A percentile compares a stretch with the other conserved stretches of the same genome.
Evolutionary conservation across 345 rosid genomes (phyloP).

Genomic region (Pugionium dolabratum): DNA sequence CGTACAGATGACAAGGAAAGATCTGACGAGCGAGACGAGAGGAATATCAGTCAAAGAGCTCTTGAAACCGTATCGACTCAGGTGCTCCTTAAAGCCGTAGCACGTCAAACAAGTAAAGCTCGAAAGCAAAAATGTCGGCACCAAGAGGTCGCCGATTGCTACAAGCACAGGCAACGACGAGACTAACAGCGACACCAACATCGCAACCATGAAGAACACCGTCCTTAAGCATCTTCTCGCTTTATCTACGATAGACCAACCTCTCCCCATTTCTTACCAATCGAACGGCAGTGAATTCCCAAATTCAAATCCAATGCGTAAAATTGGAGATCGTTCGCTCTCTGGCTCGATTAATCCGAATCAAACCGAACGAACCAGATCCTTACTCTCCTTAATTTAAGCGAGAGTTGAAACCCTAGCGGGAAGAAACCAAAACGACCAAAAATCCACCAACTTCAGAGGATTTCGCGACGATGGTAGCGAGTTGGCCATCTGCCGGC

Average conservation of each 20-base stretch:
- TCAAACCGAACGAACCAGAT: constrained; percentile 5
- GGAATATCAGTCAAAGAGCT: constrained; percentile 83
- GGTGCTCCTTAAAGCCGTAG: constrained; percentile 61
- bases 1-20: constrained; percentile 72
- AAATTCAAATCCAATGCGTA: not conserved
- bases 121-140: constrained; percentile 62
- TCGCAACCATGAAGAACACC: constrained; percentile 81
- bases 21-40: constrained; percentile 82
- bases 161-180: constrained; percentile 86
- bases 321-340: not conserved
- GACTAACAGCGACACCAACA: constrained; percentile 77
- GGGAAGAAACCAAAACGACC: constrained; percentile 29
- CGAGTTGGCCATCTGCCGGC: constrained; percentile 42
- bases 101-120: constrained; percentile 81
- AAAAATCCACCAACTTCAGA: constrained; percentile 36
- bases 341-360: not conserved
- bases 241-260: constrained; percentile 61
- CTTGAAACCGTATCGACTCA: constrained; percentile 65
- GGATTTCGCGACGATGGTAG: constrained; percentile 23
- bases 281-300: not conserved
- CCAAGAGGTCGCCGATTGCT: constrained; percentile 67
- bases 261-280: constrained; percentile 39
- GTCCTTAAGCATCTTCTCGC: constrained; percentile 67
- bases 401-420: constrained; percentile 44
- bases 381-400: constrained; percentile 4